Percentiles rank a stretch among this genome's conserved stretches.
Evolutionary conservation across 768 basidiomycete species (phyloP).

Genomic region (Phallus indusiatus): DNA sequence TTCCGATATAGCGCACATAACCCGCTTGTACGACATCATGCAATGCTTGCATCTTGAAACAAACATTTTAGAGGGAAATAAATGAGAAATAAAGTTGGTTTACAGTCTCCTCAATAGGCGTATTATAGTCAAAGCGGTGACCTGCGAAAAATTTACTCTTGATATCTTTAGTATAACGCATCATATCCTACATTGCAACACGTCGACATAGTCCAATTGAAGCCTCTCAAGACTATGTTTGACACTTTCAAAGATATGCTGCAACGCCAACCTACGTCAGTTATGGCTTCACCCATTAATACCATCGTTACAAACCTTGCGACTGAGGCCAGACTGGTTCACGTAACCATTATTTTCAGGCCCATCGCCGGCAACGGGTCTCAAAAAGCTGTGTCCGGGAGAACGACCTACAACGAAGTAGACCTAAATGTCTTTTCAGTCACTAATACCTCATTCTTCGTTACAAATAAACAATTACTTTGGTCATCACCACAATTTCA

Average conservation of each 20-base stretch:
- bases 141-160: constrained; percentile 11
- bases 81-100: not conserved
- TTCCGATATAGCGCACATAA: constrained; percentile 38
- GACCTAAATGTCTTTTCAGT: constrained; percentile 13
- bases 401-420: constrained; percentile 14
- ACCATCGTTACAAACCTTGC: constrained; percentile 26
- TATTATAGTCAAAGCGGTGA: constrained; percentile 33
- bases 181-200: constrained; percentile 28
- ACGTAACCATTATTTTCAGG: constrained; percentile 34
- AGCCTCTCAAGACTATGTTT: constrained; percentile 32
- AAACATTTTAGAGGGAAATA: not conserved
- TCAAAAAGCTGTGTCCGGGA: constrained; percentile 9
- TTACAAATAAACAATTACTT: constrained; percentile 37
- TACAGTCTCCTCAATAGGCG: constrained; percentile 32
- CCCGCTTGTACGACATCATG: constrained; percentile 43
- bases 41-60: constrained; percentile 38
- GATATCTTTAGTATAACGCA: not conserved
- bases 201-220: constrained; percentile 36
- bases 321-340: constrained; percentile 40
- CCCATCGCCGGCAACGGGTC: not conserved
- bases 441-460: not conserved
- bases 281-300: no score
- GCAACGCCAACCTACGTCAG: not conserved
- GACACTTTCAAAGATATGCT: constrained; percentile 43
- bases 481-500: constrained; percentile 71